Conservation (phyloP, 1,284 basidiomycete species). For the Marasmius tenuissimus region DNA sequence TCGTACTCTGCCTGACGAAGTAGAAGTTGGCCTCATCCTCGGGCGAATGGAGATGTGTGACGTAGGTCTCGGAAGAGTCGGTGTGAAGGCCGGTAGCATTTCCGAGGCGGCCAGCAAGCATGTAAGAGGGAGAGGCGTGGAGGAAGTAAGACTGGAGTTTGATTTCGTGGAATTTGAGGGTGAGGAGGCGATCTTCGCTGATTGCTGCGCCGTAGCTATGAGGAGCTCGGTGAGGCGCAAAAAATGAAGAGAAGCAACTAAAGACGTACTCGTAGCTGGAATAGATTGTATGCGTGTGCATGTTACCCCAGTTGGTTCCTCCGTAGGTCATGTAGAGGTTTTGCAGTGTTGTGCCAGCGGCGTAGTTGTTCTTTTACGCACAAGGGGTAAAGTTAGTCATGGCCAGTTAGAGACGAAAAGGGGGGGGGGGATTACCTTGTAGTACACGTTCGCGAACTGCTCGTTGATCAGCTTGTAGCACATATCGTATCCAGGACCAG, state of each 20-base stretch:
- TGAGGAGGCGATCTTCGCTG: constrained; percentile 41
- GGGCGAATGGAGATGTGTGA: constrained; percentile 34
- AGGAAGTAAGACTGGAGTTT: constrained; percentile 46
- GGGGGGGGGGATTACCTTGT: constrained; percentile 23
- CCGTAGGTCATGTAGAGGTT: constrained; percentile 44
- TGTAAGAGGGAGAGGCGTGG: constrained; percentile 42
- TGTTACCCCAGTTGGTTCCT: constrained; percentile 50
- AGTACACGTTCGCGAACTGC: constrained; percentile 44
- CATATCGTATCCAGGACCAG: constrained; percentile 38
- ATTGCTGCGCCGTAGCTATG: constrained; percentile 35
- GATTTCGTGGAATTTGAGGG: constrained; percentile 43
- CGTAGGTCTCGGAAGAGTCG: constrained; percentile 33
- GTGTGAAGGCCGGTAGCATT: constrained; percentile 34
- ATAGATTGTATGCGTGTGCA: constrained; percentile 40
- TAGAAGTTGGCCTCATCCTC: constrained; percentile 40
- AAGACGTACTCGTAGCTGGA: constrained; percentile 40
- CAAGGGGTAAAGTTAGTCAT: not conserved
- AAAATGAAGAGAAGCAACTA: not conserved
- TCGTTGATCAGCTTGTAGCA: constrained; percentile 44
- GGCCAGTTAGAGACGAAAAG: not conserved
- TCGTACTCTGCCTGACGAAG: constrained; percentile 42
- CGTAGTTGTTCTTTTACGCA: constrained; percentile 37
- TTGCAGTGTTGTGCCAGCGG: constrained; percentile 34
- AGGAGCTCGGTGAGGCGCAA: not conserved
- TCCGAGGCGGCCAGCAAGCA: constrained; percentile 33